A percentile compares a stretch with the other conserved stretches of the same genome.
Evolutionary conservation across 2,329 filamentous ascomycete species (phyloP).

Genomic region (Fusarium verticillioides): DNA sequence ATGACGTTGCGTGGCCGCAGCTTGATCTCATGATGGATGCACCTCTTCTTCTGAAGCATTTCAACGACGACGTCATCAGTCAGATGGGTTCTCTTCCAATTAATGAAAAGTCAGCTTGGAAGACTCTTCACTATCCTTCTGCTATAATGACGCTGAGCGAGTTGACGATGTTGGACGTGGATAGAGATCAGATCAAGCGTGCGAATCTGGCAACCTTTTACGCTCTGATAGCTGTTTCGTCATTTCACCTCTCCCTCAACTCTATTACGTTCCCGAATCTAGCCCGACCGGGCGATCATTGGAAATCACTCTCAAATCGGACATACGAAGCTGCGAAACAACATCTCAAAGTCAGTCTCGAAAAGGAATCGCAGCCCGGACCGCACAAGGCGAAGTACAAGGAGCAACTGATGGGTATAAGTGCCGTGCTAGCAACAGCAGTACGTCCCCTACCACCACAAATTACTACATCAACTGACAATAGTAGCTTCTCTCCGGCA

Average conservation of each 20-base stretch:
- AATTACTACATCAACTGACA: rapidly evolving
- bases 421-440: slow-evolving; percentile 32
- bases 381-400: slow-evolving; percentile 38
- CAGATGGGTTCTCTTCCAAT: slow-evolving; percentile 40
- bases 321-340: slow-evolving; percentile 40
- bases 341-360: slow-evolving; percentile 33
- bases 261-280: slow-evolving; percentile 10
- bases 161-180: slow-evolving; percentile 28
- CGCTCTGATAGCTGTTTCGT: slow-evolving; percentile 33
- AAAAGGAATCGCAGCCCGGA: slow-evolving; percentile 32
- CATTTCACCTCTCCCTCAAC: slow-evolving; percentile 32
- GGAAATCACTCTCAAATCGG: slow-evolving; percentile 11
- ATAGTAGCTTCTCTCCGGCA: slow-evolving; percentile 19
- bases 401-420: slow-evolving; percentile 37
- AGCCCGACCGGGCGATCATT: slow-evolving; percentile 15
- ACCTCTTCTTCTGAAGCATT: slow-evolving; percentile 28
- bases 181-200: slow-evolving; percentile 31
- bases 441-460: not conserved
- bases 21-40: slow-evolving; percentile 35
- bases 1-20: slow-evolving; percentile 27
- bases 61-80: slow-evolving; percentile 38
- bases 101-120: slow-evolving; percentile 40
- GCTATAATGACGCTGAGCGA: slow-evolving; percentile 38
- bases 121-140: slow-evolving; percentile 30
- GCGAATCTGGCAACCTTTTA: slow-evolving; percentile 33